Evolutionary conservation across 129 eudicot species (phyloP).

Genomic region (carrot (Daucus carota)): DH1_v3.0 NC_030381.2:55119001-55119500

Average conservation of each 20-base stretch:
- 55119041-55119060: conserved; percentile 61
- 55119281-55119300: not conserved
- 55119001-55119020: conserved; percentile 87
- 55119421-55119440: no score
- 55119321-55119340: not conserved
- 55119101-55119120: conserved; percentile 67
- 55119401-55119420: no score
- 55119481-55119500: no score
- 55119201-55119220: conserved; percentile 20
- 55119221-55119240: not conserved
- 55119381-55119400: not conserved
- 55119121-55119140: conserved; percentile 46
- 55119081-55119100: conserved; percentile 73
- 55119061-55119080: conserved; percentile 67
- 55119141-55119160: conserved; percentile 39
- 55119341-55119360: not conserved
- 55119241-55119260: not conserved
- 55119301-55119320: not conserved
- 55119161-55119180: conserved; percentile 17
- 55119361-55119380: not conserved
- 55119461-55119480: no score
- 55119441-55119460: no score
- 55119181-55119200: conserved; percentile 24
- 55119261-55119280: not conserved
- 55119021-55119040: conserved; percentile 47